phyloP scores from a whole-genome alignment of 164 flowering plant species.

The Macadamia integrifolia region DNA sequence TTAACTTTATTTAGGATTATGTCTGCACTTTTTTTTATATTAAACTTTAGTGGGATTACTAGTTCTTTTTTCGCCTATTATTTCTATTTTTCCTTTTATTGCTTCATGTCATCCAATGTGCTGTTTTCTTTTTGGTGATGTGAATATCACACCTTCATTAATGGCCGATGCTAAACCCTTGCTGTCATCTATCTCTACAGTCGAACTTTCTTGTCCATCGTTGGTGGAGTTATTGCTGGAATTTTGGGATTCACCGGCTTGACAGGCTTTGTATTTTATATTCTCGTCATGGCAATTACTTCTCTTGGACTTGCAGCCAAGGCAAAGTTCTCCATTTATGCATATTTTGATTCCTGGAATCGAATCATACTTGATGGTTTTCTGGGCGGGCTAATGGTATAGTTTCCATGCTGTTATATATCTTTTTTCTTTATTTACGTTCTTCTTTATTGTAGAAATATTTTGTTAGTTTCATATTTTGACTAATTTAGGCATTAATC shows the following conservation, averaged over 20 bases:
- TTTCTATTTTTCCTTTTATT: not conserved
- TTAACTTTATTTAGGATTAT: no score
- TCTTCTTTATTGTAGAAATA: no score
- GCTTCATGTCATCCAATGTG: not conserved
- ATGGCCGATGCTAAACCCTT: not conserved
- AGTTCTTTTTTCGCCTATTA: no score
- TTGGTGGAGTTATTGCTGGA: conserved; percentile 95
- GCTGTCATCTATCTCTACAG: conserved; percentile 37
- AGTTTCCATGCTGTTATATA: not conserved
- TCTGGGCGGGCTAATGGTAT: conserved; percentile 88
- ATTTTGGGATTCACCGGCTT: conserved; percentile 80
- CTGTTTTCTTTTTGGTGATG: not conserved
- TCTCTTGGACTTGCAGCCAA: conserved; percentile 77
- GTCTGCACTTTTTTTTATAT: no score
- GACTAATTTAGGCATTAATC: no score
- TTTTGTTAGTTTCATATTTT: no score
- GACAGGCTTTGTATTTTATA: conserved; percentile 79
- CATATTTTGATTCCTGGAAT: conserved; percentile 89
- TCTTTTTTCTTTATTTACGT: no score
- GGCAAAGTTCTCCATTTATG: conserved; percentile 64
- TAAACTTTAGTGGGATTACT: no score
- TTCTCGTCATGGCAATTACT: conserved; percentile 78
- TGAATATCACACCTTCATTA: no score
- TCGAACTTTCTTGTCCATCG: conserved; percentile 95
- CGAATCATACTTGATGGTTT: conserved; percentile 74